These are phyloP conservation scores for Hypoxylon trugodes DNA, from an alignment of 495 filamentous ascomycete species.

Conservation along the genomic window DNA sequence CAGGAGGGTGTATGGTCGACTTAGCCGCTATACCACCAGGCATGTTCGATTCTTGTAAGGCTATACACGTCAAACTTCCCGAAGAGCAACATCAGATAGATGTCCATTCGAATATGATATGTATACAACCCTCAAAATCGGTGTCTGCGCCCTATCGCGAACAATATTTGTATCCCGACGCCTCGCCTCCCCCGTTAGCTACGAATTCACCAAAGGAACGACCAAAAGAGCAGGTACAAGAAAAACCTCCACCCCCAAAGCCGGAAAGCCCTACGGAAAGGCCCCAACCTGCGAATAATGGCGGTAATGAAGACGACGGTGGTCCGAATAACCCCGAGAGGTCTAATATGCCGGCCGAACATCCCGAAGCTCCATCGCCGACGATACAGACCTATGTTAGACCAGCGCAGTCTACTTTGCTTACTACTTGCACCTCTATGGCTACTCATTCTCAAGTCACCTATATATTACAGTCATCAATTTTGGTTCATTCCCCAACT, in stretches of 20 bases:
- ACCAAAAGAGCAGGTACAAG: conserved; percentile 29
- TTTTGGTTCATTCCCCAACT: neutral
- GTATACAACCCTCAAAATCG: conserved; percentile 32
- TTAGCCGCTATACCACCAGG: conserved; percentile 21
- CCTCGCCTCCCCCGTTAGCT: neutral
- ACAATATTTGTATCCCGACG: conserved; percentile 18
- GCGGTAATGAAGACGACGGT: neutral
- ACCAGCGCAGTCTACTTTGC: conserved; percentile 5
- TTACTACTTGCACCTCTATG: conserved; percentile 5
- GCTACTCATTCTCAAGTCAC: neutral
- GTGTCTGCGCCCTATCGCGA: conserved; percentile 13
- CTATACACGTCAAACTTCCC: conserved; percentile 32
- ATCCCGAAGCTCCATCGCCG: neutral
- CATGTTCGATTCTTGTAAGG: conserved; percentile 24
- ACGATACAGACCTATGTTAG: conserved; percentile 4
- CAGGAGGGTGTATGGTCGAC: conserved; percentile 32
- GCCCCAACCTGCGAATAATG: conserved; percentile 16
- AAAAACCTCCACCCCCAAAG: conserved; percentile 26
- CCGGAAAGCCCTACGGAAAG: conserved; percentile 4
- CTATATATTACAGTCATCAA: neutral
- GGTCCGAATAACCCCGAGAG: neutral
- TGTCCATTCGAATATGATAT: conserved; percentile 26
- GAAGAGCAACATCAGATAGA: conserved; percentile 26
- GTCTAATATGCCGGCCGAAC: neutral
- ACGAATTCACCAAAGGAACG: neutral